Percentiles rank a stretch among this genome's conserved stretches.
Evolutionary conservation across 192 early-diverging fungal genomes (phyloP).

Genomic region (Dissophora globulifera): DNA sequence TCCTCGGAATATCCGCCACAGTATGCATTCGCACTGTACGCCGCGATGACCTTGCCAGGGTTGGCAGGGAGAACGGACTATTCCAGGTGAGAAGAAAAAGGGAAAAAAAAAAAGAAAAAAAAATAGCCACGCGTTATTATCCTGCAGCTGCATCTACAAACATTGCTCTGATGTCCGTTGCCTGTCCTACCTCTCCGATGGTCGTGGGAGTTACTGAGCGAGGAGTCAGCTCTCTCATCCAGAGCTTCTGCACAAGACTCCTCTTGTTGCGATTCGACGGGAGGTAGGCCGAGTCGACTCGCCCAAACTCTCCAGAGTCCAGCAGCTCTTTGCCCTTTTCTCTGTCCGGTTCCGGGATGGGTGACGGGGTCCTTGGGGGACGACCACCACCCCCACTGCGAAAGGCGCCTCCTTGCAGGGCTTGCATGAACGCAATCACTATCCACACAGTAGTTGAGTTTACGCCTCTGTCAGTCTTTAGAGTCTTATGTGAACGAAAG

Average conservation of each 20-base stretch:
- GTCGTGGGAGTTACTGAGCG: conserved; percentile 17
- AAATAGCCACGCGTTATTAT: no score
- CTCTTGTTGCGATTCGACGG: conserved; percentile 4
- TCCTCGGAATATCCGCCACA: conserved; percentile 65
- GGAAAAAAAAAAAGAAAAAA: no score
- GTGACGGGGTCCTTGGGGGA: conserved; percentile 12
- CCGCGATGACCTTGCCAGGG: conserved; percentile 48
- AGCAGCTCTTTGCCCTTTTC: conserved; percentile 33
- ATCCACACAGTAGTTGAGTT: no score
- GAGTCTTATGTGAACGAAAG: no score
- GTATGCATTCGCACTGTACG: conserved; percentile 55
- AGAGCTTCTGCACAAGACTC: conserved; percentile 21
- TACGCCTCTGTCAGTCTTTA: no score
- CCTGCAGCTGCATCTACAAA: no score
- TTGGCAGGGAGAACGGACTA: conserved; percentile 51
- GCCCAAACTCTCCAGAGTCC: conserved; percentile 50
- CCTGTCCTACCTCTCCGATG: conserved; percentile 32
- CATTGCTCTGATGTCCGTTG: no score
- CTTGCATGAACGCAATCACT: background rate
- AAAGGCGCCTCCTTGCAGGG: background rate
- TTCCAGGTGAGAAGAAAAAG: no score
- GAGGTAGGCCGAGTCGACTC: conserved; percentile 32
- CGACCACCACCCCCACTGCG: background rate
- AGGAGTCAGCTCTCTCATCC: conserved; percentile 44
- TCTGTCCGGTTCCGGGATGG: conserved; percentile 34